phyloP scores from a whole-genome alignment of 2,329 filamentous ascomycete species.

The Aureobasidium lini region DNA sequence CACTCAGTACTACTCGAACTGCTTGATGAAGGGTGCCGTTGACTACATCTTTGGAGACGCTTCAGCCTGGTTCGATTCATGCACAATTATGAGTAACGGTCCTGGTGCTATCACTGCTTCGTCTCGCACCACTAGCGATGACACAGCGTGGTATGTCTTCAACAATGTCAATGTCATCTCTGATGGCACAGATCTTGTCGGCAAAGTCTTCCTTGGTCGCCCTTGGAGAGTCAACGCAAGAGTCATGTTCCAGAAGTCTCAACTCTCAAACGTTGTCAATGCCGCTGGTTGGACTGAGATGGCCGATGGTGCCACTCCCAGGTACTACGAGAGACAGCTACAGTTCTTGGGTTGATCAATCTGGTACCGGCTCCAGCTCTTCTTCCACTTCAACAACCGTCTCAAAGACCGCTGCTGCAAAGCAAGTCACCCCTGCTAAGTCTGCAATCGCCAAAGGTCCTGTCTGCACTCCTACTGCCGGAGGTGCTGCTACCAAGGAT shows the following conservation, averaged over 20 bases:
- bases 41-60: constrained; percentile 38
- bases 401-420: not conserved
- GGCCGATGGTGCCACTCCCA: not conserved
- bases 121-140: constrained; percentile 22
- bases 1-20: constrained; percentile 21
- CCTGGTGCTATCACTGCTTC: constrained; percentile 30
- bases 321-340: not conserved
- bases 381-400: not conserved
- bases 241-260: constrained; percentile 15
- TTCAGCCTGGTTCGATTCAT: constrained; percentile 34
- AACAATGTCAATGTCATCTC: constrained; percentile 20
- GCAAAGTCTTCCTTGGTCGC: constrained; percentile 8
- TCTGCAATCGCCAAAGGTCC: not conserved
- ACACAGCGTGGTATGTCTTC: constrained; percentile 28
- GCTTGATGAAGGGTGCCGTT: constrained; percentile 31
- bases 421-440: not conserved
- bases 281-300: constrained; percentile 19
- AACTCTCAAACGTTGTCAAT: constrained; percentile 11
- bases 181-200: constrained; percentile 18
- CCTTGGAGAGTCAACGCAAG: constrained; percentile 13
- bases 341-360: not conserved
- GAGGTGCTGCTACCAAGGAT: constrained; percentile 28
- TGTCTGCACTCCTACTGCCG: constrained; percentile 28
- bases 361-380: not conserved
- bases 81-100: constrained; percentile 27